A percentile compares a stretch with the other conserved stretches of the same genome.
Evolutionary conservation across 2,329 filamentous ascomycete species (phyloP).

Genomic region (Didymella exigua): DNA sequence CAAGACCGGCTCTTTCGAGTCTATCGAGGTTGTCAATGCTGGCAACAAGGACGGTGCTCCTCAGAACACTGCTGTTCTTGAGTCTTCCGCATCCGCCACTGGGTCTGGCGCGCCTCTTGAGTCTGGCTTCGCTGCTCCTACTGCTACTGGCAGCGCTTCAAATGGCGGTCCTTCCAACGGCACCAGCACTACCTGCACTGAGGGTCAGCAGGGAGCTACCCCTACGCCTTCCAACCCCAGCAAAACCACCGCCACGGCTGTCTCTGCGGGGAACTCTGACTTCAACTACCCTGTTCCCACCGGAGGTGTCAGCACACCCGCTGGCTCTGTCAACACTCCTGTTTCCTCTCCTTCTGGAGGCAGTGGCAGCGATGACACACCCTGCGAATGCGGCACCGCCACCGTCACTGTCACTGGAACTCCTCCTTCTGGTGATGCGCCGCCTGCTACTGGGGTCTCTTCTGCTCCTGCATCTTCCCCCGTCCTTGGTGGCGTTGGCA

Average conservation of each 20-base stretch:
- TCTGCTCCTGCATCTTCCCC: conserved; percentile 19
- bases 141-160: conserved; percentile 14
- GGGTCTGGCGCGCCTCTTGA: conserved; percentile 31
- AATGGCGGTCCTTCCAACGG: conserved; percentile 4
- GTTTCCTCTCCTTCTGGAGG: conserved; percentile 1
- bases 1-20: conserved; percentile 54
- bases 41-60: conserved; percentile 42
- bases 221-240: conserved; percentile 1
- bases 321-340: conserved; percentile 3
- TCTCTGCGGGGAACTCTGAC: conserved; percentile 16
- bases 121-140: conserved; percentile 32
- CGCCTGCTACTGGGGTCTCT: conserved; percentile 21
- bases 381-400: conserved; percentile 36
- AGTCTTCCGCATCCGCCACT: conserved; percentile 37
- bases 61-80: conserved; percentile 32
- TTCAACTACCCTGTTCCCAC: conserved; percentile 21
- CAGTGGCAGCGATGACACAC: conserved; percentile 15
- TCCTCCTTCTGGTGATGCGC: conserved; percentile 28
- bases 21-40: conserved; percentile 53
- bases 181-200: conserved; percentile 22
- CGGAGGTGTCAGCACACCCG: conserved; percentile 14
- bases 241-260: conserved; percentile 10
- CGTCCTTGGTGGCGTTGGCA: conserved; percentile 12
- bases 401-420: conserved; percentile 38
- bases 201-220: conserved; percentile 14